These are phyloP conservation scores for Taphrina communis DNA, from an alignment of 1,139 yeast genomes.

Conservation along the genomic window DNA sequence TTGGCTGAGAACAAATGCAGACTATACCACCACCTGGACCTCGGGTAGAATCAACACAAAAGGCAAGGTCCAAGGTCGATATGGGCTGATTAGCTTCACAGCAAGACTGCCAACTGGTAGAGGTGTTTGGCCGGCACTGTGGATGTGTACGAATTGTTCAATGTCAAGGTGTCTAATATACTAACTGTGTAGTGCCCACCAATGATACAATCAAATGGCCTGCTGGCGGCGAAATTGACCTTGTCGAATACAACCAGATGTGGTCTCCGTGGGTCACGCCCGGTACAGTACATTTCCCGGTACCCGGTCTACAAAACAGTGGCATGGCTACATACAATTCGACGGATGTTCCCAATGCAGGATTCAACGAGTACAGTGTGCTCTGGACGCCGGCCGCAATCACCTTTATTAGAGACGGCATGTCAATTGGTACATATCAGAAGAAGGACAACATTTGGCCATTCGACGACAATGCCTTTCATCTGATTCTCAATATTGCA, in stretches of 20 bases:
- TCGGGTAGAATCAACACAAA: conserved; percentile 13
- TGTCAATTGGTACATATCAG: conserved; percentile 12
- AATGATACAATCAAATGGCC: background rate
- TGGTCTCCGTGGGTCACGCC: conserved; percentile 15
- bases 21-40: conserved; percentile 10
- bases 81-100: conserved; percentile 10
- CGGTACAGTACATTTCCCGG: conserved; percentile 8
- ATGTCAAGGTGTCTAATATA: too few species aligned
- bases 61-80: conserved; percentile 11
- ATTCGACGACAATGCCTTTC: conserved; percentile 17
- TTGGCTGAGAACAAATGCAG: background rate
- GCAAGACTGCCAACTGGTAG: conserved; percentile 16
- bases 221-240: conserved; percentile 3
- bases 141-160: background rate
- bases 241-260: conserved; percentile 7
- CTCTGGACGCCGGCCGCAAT: conserved; percentile 19
- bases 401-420: conserved; percentile 15
- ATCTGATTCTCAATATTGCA: conserved; percentile 1
- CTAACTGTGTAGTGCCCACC: background rate
- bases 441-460: conserved; percentile 17
- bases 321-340: conserved; percentile 1
- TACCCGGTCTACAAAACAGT: background rate
- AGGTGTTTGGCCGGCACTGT: conserved; percentile 22
- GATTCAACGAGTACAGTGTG: conserved; percentile 22
- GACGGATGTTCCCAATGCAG: conserved; percentile 6